Base-by-base conservation (phyloP, 2,329 filamentous ascomycete species). In the Fusarium camptoceras region DNA sequence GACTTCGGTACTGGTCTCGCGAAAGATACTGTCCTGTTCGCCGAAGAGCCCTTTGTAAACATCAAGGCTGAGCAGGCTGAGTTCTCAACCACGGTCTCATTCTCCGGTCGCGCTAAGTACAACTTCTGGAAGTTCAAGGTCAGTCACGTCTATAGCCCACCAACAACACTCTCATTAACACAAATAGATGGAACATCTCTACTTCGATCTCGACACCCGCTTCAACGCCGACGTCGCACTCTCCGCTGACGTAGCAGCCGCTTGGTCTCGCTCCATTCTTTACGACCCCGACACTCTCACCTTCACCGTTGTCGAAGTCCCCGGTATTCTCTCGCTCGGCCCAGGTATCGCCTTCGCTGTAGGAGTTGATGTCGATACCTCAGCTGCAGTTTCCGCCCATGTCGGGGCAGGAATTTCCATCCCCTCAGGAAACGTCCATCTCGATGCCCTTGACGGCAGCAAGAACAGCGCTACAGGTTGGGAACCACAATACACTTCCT, bases 71-170 rank as follows among this genome's bases (percentile, higher is more conserved):
- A 64, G 5, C 41, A 57, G 1, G 60, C 60, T 20, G 60, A 64
- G 24, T 64, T 64, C 18, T 64, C 60, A 12, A 64, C 60, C 4
- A 64, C 60, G 1, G 34, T 64, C 5, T 64, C 60, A 0, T 64
- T 64, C 12, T 64, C 60, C 3, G 60, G 60, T 0, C 43, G 34
- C 2, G 60, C 60, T 6, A 64, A 64, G 34, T 64, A 64, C 8
- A 64, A 64, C 28, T 64, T 64, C n/a, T 64, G 59, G 60, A 37
- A 53, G 1, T 64, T 64, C 28, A 56, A 64, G 42, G 60, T 64
- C 2, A 20, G 28, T n/a, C 2, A n/a, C n/a, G 1, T 9, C 1
- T 0, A 2, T 15, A 1, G 3, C 5, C 4, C 8, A 10, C 2
- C 0, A 2, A 1, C 6, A 1, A 8, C 1, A 5, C 5, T 5